Evolutionary conservation across 495 filamentous ascomycete species (phyloP), one percentile per base, ranked within the genome.

Genomic region (Penicillium steckii): DNA sequence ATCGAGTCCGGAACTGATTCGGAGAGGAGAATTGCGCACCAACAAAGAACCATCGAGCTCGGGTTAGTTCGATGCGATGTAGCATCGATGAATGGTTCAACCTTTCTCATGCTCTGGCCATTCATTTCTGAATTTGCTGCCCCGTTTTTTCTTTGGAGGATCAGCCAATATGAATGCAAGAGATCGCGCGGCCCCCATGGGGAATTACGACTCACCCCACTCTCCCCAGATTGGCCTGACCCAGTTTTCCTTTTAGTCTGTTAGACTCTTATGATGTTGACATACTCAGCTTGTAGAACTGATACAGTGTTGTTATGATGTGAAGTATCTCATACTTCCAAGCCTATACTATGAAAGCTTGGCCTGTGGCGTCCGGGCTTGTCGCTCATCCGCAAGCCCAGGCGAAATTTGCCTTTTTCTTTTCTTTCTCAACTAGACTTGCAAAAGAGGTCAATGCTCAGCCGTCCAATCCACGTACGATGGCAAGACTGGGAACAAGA

Each of bases 101-200:
- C 21, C 29, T 30, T 35, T n/a, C n/a, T n/a, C n/a, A n/a, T n/a
- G n/a, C n/a, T n/a, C n/a, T n/a, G n/a, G n/a, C n/a, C n/a, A n/a
- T n/a, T n/a, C n/a, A n/a, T n/a, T 38, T n/a, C 33, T 37, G 15
- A 15, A 37, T 18, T n/a, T 15, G 33, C 1, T 15, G 33, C 18
- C 21, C 38, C 38, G 23, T 12, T 41, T 41, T 41, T 41, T 19
- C n/a, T 9, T 8, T 41, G 4, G 23, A 8, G 10, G 30, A 24
- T 35, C 4, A 30, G 18, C 27, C 45, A 47, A 47, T 47, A 8
- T 8, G 4, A 7, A 4, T 6, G 9, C 9, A 3, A 19, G 19
- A 8, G 7, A 8, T 41, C 38, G 38, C 19, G 38, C 21, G 45
- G 70, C 77, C 17, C 78, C 64, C 25, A 51, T 51, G 48, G 48